Base-by-base conservation (phyloP, 495 filamentous ascomycete genomes). In the Neurospora sp. region DNA sequence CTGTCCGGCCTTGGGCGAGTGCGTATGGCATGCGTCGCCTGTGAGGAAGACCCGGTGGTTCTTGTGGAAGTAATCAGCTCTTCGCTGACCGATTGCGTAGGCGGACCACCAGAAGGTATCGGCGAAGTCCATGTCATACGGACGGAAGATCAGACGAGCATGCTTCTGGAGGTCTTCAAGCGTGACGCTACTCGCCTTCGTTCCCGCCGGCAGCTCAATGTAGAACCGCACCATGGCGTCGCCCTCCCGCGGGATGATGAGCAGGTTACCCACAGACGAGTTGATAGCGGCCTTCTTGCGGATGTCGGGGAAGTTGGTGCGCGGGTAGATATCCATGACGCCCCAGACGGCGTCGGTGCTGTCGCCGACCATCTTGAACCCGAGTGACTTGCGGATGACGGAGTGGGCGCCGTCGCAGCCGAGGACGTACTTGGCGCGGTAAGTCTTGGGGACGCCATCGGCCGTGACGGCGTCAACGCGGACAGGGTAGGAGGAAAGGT, bases 321-420 rank as follows among this genome's bases (percentile, higher is more conserved):
- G 84, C 6, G 91, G 90, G 40, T 91, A 87, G 73, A 93, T 85
- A 73, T 97, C 94, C 89, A 96, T 91, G 16, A 96, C 93, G 73
- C 94, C 93, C 85, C 85, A 84, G 45, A 83, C 78, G 39, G 89
- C 85, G 79, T 95, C 91, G 40, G 84, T 90, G 75, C 85, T 90
- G 77, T 96, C 92, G 20, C 93, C 93, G 4, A 91, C 75, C 89
- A 96, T 91, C 45, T 85, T 84, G 77, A 87, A 89, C 3, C 90
- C 91, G 27, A 96, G 86, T 0, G 87, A 86, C 74, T 85, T 87
- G 45, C 93, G 87, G 31, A 94, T 84, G 41, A 81, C 80, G 77
- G 89, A 92, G 77, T 94, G 90, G 39, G 93, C 92, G 14, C 93
- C 93, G 81, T 96, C 93, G 74, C 91, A 92, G 8, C 88, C 93